Percentiles rank a stretch among this genome's conserved stretches.
Evolutionary conservation across 305 asterid genomes (phyloP).

Genomic region (Fraxinus sp.): DNA sequence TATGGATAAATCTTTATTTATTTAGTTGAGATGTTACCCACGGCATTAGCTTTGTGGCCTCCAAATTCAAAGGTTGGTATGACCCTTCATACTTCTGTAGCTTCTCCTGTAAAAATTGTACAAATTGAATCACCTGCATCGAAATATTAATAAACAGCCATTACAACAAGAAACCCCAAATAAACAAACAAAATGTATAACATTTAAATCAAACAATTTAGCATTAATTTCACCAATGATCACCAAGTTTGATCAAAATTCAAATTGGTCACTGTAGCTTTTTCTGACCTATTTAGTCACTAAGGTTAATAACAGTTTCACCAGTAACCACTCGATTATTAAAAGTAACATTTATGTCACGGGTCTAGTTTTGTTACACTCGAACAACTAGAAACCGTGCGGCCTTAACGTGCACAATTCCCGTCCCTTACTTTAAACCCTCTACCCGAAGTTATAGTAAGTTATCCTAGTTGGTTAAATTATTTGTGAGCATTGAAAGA

Average conservation of each 20-base stretch:
- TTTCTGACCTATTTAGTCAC: background rate
- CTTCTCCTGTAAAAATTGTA: constrained; percentile 49
- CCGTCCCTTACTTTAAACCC: too few species aligned
- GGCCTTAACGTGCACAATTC: too few species aligned
- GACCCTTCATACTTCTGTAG: constrained; percentile 51
- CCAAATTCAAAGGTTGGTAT: constrained; percentile 44
- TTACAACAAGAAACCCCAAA: background rate
- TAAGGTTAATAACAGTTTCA: background rate
- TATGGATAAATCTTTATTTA: background rate
- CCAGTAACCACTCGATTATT: background rate
- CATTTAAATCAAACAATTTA: background rate
- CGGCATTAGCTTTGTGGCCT: constrained; percentile 54
- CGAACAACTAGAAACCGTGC: too few species aligned
- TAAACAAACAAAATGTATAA: background rate
- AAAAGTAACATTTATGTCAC: background rate
- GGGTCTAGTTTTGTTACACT: too few species aligned
- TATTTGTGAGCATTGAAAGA: too few species aligned
- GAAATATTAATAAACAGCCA: constrained; percentile 13
- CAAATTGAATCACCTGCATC: constrained; percentile 50
- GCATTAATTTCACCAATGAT: background rate
- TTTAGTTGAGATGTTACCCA: constrained; percentile 36
- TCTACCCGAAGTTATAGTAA: too few species aligned
- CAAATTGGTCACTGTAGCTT: background rate
- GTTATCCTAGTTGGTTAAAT: too few species aligned
- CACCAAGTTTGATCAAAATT: background rate